Evolutionary conservation across 179 eudicot genomes (phyloP).

Genomic region (Spergularia azorica): DNA sequence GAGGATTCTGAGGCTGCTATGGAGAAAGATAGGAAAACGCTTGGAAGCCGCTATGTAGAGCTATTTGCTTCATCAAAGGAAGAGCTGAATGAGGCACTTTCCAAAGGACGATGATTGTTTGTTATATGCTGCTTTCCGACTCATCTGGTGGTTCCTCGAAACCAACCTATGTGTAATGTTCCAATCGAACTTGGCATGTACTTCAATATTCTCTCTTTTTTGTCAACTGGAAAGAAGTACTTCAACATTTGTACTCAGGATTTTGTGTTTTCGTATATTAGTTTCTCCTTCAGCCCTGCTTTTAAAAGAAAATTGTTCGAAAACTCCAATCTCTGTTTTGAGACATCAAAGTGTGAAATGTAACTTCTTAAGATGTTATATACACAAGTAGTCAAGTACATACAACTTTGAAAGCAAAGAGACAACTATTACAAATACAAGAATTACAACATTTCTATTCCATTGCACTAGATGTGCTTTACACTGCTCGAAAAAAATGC

Average conservation of each 20-base stretch:
- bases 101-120: slow-evolving; percentile 52
- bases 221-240: too few relatives aligned
- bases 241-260: too few relatives aligned
- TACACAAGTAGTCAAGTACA: neutral
- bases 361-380: neutral
- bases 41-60: slow-evolving; percentile 92
- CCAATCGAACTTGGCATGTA: too few relatives aligned
- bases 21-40: slow-evolving; percentile 79
- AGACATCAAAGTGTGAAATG: neutral
- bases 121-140: neutral
- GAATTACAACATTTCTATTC: slow-evolving; percentile 13
- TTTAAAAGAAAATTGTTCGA: too few relatives aligned
- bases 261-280: too few relatives aligned
- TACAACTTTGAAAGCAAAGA: neutral
- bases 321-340: too few relatives aligned
- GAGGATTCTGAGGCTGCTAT: slow-evolving; percentile 92
- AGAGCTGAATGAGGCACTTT: slow-evolving; percentile 73
- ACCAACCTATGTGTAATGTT: neutral
- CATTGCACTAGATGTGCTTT: neutral
- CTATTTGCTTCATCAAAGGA: slow-evolving; percentile 73
- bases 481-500: neutral
- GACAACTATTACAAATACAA: neutral
- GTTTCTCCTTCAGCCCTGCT: too few relatives aligned
- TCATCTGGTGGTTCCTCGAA: neutral
- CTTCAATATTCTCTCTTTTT: too few relatives aligned